Percentiles rank a stretch among this genome's conserved stretches.
Conservation (phyloP, 2,329 filamentous ascomycete genomes). For the Metarhizium album region DNA sequence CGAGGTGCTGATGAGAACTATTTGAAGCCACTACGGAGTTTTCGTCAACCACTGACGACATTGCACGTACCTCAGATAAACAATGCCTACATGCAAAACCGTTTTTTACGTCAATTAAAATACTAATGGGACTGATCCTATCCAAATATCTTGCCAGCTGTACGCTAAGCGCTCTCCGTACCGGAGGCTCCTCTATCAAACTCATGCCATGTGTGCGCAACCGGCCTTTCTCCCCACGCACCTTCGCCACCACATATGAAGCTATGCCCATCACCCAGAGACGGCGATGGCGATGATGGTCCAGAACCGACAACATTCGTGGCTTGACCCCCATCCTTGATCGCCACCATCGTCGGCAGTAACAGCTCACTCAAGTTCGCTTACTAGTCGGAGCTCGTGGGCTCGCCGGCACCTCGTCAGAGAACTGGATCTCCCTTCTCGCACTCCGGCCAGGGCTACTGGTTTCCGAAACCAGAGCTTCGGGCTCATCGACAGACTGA, state of each 20-base stretch:
- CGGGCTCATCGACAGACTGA: background rate
- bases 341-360: background rate
- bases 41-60: background rate
- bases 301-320: background rate
- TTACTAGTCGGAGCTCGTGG: background rate
- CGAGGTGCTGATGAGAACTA: background rate
- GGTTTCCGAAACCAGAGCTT: background rate
- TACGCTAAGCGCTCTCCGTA: background rate
- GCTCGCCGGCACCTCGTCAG: conserved; percentile 1
- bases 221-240: background rate
- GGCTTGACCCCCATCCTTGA: background rate
- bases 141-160: background rate
- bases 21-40: background rate
- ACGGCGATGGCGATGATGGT: background rate
- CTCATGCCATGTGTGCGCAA: background rate
- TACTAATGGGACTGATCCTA: no score
- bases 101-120: background rate
- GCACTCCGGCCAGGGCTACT: background rate
- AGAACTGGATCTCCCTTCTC: conserved; percentile 6
- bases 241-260: background rate
- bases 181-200: background rate
- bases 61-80: no score
- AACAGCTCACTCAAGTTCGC: background rate
- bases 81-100: no score
- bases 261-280: background rate